Base-by-base conservation (phyloP, 768 basidiomycete species). In the Termitomyces sp. region DNA sequence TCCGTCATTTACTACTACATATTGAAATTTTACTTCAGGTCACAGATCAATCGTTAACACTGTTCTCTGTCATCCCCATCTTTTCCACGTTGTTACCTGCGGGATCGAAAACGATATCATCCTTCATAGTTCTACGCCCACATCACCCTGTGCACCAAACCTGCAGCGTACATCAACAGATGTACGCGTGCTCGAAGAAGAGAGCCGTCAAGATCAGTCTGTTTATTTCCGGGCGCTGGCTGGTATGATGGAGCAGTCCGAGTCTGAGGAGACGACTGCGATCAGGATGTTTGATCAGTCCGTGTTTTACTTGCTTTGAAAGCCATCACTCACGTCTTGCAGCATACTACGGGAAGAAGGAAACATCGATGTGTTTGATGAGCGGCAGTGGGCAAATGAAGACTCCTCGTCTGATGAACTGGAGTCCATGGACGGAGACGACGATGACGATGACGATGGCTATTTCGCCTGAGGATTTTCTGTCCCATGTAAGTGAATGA, bases 41-140 rank as follows among this genome's bases (percentile, higher is more conserved):
- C 90, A 93, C 68, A 74, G 80, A 43, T 91, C 90, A 1, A 90
- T 94, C 55, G 84, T 93, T 48, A 94, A 93, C 67, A 82, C 84
- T 0, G 76, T 82, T 3, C 71, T 88, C 28, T 83, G 91, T 58
- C 92, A 93, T 67, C 91, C 92, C 2, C 75, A 81, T 23, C 75
- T 87, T 44, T 80, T 88, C 4, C 79, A 86, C 56, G 74, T 91
- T 33, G 79, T 82, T 38, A 90, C 90, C 4, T 77, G 86, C 4
- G 92, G 91, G 3, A 81, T 93, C 23, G 92, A 94, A 69, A 83
- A 82, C 28, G 77, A 83, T 61, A 78, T 91, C 28, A 65, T 85
- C 20, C 70, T 93, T 13, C 91, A 92, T 68, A 85, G 87, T 64
- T 82, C 88, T 3, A 86, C 84, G 5, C 67, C 75, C 6, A 74